Evolutionary conservation across 176 grass and related monocot species (phyloP).

Genomic region (Carex cristatella): DNA sequence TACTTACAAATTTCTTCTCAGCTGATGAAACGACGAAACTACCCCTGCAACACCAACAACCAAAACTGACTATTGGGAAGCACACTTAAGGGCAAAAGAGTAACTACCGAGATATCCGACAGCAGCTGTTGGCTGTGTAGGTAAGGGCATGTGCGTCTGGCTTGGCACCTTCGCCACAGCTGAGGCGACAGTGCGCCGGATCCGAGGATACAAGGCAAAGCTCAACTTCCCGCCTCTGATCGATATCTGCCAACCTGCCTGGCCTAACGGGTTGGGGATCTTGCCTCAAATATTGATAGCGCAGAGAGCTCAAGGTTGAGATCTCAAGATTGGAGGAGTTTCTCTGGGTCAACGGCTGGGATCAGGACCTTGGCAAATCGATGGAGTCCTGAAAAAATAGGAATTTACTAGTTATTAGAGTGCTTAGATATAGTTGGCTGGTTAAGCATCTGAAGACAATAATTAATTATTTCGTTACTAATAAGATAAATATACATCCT

Average conservation of each 20-base stretch:
- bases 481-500: too few species aligned
- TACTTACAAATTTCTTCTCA: too few species aligned
- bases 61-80: background rate
- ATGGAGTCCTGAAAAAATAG: background rate
- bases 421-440: too few species aligned
- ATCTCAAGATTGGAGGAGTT: conserved; percentile 15
- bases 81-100: background rate
- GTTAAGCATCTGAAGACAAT: too few species aligned
- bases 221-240: background rate
- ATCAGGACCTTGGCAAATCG: background rate
- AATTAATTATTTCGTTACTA: too few species aligned
- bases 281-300: background rate
- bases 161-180: background rate
- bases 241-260: background rate
- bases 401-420: too few species aligned
- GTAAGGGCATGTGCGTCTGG: background rate
- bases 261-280: background rate
- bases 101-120: background rate
- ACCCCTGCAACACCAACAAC: background rate
- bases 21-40: background rate
- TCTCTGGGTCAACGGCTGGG: conserved; percentile 2
- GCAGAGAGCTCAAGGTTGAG: background rate
- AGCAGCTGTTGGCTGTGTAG: background rate
- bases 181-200: background rate
- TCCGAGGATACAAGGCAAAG: conserved; percentile 14